phyloP scores from a whole-genome alignment of 2,329 filamentous ascomycete genomes.

The Aspergillus melleus region DNA sequence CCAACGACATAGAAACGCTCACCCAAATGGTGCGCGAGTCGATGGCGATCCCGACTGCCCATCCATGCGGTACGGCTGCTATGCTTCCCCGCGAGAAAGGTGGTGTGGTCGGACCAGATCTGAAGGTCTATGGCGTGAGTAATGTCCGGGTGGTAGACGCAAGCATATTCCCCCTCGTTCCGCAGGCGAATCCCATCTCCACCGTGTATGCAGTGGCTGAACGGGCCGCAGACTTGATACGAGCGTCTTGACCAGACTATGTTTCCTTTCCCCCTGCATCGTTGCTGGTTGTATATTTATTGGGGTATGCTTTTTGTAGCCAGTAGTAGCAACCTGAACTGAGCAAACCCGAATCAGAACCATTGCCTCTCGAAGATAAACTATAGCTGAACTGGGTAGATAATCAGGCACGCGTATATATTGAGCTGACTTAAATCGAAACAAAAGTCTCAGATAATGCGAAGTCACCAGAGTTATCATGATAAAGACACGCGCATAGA shows the following conservation, averaged over 20 bases:
- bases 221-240: conserved; percentile 31
- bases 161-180: conserved; percentile 36
- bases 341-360: no score
- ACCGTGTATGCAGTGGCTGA: conserved; percentile 39
- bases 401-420: no score
- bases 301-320: no score
- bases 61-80: conserved; percentile 32
- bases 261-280: no score
- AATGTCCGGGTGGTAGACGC: conserved; percentile 38
- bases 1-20: not conserved
- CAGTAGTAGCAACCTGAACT: no score
- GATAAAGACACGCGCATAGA: no score
- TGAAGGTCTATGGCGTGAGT: conserved; percentile 20
- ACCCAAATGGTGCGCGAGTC: conserved; percentile 27
- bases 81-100: conserved; percentile 33
- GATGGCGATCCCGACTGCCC: conserved; percentile 21
- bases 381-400: no score
- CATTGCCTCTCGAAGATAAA: no score
- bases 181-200: conserved; percentile 39
- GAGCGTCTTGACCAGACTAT: not conserved
- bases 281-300: no score
- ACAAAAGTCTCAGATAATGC: no score
- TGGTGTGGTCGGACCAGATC: conserved; percentile 30
- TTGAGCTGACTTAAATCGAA: no score
- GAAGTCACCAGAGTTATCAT: no score